phyloP scores from a whole-genome alignment of 108 stramenopile genomes.

The Skeletonema potamos region DNA sequence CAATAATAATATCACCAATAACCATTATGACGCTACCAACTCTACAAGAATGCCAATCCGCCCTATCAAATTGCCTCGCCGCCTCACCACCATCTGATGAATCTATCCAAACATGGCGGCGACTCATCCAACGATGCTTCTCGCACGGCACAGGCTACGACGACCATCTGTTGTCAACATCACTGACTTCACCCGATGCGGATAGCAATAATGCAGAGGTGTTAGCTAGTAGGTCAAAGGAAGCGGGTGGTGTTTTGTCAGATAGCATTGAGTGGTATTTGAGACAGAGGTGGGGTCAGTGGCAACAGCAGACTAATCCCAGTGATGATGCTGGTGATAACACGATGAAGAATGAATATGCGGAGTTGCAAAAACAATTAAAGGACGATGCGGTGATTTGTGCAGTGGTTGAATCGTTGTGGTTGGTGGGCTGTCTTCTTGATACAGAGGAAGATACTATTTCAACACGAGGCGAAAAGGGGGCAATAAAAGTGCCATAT shows the following conservation, averaged over 20 bases:
- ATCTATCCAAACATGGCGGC: constrained; percentile 5
- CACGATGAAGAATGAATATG: too few relatives aligned
- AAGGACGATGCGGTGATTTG: constrained; percentile 26
- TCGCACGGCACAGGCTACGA: constrained; percentile 2
- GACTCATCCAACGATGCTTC: constrained; percentile 18
- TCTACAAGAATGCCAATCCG: constrained; percentile 15
- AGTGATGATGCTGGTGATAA: neutral
- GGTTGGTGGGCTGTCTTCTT: constrained; percentile 30
- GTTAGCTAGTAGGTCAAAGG: neutral
- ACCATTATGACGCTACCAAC: constrained; percentile 9
- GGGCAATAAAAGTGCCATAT: neutral
- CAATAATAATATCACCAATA: neutral
- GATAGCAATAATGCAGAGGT: neutral
- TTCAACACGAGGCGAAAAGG: neutral
- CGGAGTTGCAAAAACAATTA: neutral
- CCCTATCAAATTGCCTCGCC: constrained; percentile 8
- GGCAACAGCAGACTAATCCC: neutral
- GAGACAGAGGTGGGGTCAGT: neutral
- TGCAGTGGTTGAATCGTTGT: constrained; percentile 30
- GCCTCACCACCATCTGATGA: neutral
- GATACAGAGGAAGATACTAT: constrained; percentile 1
- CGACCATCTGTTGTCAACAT: neutral
- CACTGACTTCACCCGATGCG: neutral
- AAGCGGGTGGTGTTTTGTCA: neutral
- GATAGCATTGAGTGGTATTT: constrained; percentile 16